Evolutionary conservation across 495 filamentous ascomycete genomes (phyloP).

Genomic region (Penicillium egyptiacum): DNA sequence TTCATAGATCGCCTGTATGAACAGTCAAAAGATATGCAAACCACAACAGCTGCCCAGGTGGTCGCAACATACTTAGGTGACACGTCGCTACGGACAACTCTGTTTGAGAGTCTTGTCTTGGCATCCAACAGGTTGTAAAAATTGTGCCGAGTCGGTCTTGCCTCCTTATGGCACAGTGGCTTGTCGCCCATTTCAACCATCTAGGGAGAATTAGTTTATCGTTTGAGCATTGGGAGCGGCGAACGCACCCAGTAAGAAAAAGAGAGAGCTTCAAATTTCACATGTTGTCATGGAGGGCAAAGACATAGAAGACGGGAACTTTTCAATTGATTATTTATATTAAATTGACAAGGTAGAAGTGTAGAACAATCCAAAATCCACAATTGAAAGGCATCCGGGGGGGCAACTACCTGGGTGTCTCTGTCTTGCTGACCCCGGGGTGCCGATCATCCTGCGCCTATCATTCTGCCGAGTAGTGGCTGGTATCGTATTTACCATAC

Average conservation of each 20-base stretch:
- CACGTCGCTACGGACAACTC: background rate
- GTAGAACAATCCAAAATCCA: too few relatives aligned
- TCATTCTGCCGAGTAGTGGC: background rate
- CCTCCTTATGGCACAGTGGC: constrained; percentile 7
- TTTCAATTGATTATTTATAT: too few relatives aligned
- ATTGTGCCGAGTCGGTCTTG: background rate
- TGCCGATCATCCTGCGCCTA: background rate
- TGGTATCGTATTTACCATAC: too few relatives aligned
- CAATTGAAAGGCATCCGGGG: background rate
- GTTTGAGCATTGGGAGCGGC: background rate
- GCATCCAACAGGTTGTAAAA: background rate
- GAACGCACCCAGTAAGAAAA: background rate
- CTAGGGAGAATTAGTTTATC: background rate
- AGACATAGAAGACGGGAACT: background rate
- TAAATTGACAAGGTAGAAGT: too few relatives aligned
- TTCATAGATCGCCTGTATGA: constrained; percentile 19
- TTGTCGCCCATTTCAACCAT: constrained; percentile 4
- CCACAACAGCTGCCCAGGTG: background rate
- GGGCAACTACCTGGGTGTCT: background rate
- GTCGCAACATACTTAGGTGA: constrained; percentile 16
- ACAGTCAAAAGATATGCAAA: background rate
- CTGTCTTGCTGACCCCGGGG: too few relatives aligned
- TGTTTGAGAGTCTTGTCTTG: constrained; percentile 3
- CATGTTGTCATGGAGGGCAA: background rate
- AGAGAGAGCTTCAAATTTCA: background rate